phyloP scores from a whole-genome alignment of 2,329 filamentous ascomycete species.

The Ciborinia camelliae region DNA sequence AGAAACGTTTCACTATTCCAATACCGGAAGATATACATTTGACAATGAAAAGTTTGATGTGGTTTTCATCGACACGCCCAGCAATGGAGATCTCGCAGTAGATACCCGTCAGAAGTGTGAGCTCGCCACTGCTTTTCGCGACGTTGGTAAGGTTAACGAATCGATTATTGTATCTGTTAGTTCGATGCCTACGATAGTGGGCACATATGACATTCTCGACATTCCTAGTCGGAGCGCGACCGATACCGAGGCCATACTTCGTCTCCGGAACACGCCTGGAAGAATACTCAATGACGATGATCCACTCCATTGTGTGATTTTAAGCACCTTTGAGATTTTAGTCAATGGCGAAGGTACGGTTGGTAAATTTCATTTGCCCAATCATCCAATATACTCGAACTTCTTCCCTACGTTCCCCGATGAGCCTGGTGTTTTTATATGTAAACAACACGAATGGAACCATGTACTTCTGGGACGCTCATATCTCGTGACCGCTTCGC shows the following conservation, averaged over 20 bases:
- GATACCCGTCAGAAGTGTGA: background rate
- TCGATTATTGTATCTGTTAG: background rate
- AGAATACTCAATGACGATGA: no score
- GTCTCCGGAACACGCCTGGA: background rate
- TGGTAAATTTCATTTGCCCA: background rate
- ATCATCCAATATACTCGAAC: background rate
- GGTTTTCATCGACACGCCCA: background rate
- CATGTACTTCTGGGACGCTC: background rate
- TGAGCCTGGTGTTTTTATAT: background rate
- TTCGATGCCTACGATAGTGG: background rate
- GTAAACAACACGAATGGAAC: background rate
- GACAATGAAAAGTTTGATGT: background rate
- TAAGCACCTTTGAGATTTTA: background rate
- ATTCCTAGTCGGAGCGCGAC: background rate
- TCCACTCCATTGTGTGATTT: background rate
- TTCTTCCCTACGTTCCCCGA: no score
- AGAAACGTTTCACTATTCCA: background rate
- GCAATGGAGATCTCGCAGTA: no score
- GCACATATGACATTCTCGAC: background rate
- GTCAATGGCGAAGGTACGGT: background rate
- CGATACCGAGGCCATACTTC: background rate
- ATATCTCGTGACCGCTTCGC: background rate
- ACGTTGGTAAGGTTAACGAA: background rate
- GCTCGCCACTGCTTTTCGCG: background rate
- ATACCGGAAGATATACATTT: background rate